Evolutionary conservation across 2,329 filamentous ascomycete genomes (phyloP).

Genomic region (Waltergamsia citrina): DNA sequence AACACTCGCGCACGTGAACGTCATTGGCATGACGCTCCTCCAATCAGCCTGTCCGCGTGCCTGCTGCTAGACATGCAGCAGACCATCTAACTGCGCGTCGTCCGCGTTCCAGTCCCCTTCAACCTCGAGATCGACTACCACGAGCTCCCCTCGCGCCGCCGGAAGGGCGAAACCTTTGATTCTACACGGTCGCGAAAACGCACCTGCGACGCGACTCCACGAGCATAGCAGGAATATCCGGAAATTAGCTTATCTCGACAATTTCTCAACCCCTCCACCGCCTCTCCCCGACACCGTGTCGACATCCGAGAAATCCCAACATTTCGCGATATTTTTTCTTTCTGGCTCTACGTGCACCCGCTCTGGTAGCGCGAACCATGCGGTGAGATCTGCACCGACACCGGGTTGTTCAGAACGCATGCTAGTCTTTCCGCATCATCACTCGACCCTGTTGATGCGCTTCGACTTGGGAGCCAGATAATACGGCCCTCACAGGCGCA

Average conservation of each 20-base stretch:
- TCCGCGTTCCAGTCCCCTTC: constrained; percentile 1
- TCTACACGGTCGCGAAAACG: neutral
- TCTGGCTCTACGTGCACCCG: neutral
- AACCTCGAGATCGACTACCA: too few species aligned
- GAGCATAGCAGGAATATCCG: too few species aligned
- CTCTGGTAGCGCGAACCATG: neutral
- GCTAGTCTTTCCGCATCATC: neutral
- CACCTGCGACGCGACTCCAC: neutral
- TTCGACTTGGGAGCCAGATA: too few species aligned
- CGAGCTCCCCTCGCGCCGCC: too few species aligned
- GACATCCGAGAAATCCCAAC: neutral
- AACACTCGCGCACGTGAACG: constrained; percentile 3
- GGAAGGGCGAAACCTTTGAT: too few species aligned
- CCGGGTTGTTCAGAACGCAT: neutral
- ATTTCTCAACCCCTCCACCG: neutral
- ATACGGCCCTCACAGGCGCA: neutral
- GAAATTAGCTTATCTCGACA: neutral
- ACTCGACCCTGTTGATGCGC: too few species aligned
- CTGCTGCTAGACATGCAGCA: neutral
- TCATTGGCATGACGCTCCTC: constrained; percentile 3
- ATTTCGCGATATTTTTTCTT: neutral
- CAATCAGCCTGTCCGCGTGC: constrained; percentile 3
- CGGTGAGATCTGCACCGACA: constrained; percentile 1
- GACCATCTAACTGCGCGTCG: constrained; percentile 1
- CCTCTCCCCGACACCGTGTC: neutral